phyloP scores from a whole-genome alignment of 768 basidiomycete genomes.

The Russula abietina region DNA sequence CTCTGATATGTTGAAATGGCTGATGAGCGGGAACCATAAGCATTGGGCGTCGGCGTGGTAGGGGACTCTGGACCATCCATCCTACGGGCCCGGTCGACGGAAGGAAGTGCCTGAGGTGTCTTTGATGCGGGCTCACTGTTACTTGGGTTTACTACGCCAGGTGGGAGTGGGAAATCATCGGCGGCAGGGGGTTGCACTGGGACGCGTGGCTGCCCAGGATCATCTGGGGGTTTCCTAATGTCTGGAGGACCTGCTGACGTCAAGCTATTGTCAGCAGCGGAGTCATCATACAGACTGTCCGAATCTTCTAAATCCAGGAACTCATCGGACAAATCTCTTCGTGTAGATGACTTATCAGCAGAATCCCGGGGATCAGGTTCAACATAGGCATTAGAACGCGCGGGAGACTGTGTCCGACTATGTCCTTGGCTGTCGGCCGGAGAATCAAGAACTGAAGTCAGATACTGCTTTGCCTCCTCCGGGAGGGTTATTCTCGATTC shows the following conservation, averaged over 20 bases:
- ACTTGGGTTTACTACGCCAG: conserved; percentile 11
- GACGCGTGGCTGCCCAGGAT: conserved; percentile 6
- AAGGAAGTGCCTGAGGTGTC: conserved; percentile 4
- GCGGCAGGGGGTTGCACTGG: conserved; percentile 17
- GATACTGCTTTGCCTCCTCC: conserved; percentile 71
- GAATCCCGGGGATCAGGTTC: conserved; percentile 17
- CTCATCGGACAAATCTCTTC: conserved; percentile 33
- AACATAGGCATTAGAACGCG: conserved; percentile 6
- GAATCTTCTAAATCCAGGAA: conserved; percentile 64
- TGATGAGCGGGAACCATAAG: conserved; percentile 15
- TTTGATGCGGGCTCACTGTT: conserved; percentile 8
- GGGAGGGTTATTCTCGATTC: conserved; percentile 67
- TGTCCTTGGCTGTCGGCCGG: conserved; percentile 36
- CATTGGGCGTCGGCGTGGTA: conserved; percentile 23
- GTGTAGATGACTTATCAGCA: conserved; percentile 21
- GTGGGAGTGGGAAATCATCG: conserved; percentile 25
- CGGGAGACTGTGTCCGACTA: conserved; percentile 11
- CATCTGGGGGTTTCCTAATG: conserved; percentile 23
- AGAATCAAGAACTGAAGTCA: conserved; percentile 61
- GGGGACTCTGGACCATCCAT: conserved; percentile 24
- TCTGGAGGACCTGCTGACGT: conserved; percentile 20
- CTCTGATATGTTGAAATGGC: conserved; percentile 20
- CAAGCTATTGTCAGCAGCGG: conserved; percentile 36
- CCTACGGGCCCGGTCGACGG: conserved; percentile 11
- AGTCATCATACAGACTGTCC: conserved; percentile 37